These are phyloP conservation scores for Ogataea zsoltii DNA, from an alignment of 805 yeast genomes.

Conservation along the genomic window DNA sequence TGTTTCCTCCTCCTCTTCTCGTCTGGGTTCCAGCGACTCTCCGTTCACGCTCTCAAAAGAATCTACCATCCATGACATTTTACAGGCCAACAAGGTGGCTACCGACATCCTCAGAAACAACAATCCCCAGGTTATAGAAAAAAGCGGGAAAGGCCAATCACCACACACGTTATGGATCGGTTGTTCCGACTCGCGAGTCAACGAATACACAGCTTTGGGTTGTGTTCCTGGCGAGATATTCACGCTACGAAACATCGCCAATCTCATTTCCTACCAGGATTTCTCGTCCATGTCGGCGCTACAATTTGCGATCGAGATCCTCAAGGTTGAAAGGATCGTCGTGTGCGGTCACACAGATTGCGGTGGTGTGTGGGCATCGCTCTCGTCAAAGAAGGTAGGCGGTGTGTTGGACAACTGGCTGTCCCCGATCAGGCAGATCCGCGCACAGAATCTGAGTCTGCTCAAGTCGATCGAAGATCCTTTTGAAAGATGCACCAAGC, in stretches of 20 bases:
- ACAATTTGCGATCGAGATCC: slow-evolving; percentile 83
- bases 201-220: slow-evolving; percentile 70
- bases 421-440: slow-evolving; percentile 63
- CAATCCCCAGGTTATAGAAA: slow-evolving; percentile 59
- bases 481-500: slow-evolving; percentile 53
- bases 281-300: slow-evolving; percentile 73
- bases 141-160: slow-evolving; percentile 79
- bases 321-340: slow-evolving; percentile 76
- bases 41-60: slow-evolving; percentile 49
- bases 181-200: slow-evolving; percentile 89
- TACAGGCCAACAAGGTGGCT: slow-evolving; percentile 46
- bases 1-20: slow-evolving; percentile 7
- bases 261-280: slow-evolving; percentile 70
- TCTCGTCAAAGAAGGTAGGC: slow-evolving; percentile 63
- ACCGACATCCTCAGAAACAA: slow-evolving; percentile 47
- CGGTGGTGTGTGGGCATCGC: slow-evolving; percentile 86
- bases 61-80: slow-evolving; percentile 49
- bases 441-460: slow-evolving; percentile 56
- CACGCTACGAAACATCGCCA: slow-evolving; percentile 86
- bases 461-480: slow-evolving; percentile 53
- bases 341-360: slow-evolving; percentile 96
- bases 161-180: slow-evolving; percentile 96
- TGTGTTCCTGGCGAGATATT: slow-evolving; percentile 91
- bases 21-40: slow-evolving; percentile 5
- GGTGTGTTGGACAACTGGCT: slow-evolving; percentile 75